phyloP scores from a whole-genome alignment of 1,139 yeast species.

The Hansenula anomala region DNA sequence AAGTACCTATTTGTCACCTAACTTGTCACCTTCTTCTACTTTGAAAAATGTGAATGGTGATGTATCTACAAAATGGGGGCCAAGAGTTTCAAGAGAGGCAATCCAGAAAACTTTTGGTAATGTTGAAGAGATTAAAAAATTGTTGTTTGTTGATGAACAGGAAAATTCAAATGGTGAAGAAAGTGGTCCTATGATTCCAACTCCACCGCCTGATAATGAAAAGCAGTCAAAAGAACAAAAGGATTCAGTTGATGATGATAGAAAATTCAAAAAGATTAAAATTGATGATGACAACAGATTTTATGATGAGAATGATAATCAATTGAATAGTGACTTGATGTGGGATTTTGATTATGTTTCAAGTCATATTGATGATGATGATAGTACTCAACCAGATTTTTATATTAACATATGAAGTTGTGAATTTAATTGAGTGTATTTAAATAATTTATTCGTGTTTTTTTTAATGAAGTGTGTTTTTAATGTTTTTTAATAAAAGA shows the following conservation, averaged over 20 bases:
- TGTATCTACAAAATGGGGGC: constrained; percentile 13
- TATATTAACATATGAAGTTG: background rate
- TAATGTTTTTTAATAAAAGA: too few relatives aligned
- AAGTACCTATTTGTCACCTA: constrained; percentile 18
- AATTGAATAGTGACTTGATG: constrained; percentile 13
- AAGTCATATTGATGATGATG: constrained; percentile 4
- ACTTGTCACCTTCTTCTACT: constrained; percentile 14
- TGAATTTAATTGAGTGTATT: background rate
- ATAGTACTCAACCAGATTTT: background rate
- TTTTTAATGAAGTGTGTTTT: background rate
- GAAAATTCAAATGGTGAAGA: background rate
- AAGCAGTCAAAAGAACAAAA: constrained; percentile 4
- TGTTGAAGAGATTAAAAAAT: constrained; percentile 15
- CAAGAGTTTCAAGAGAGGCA: constrained; percentile 18
- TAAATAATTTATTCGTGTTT: background rate
- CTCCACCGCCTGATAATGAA: constrained; percentile 19
- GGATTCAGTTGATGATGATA: constrained; percentile 3
- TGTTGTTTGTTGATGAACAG: constrained; percentile 11
- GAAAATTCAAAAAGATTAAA: constrained; percentile 13
- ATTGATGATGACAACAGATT: constrained; percentile 16
- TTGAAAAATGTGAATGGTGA: constrained; percentile 3
- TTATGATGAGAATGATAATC: constrained; percentile 13
- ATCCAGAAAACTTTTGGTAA: constrained; percentile 14
- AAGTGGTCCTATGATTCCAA: constrained; percentile 8
- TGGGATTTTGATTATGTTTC: constrained; percentile 20